These are phyloP conservation scores for Penicillium frequentans DNA, from an alignment of 2,329 filamentous ascomycete genomes.

Conservation along the genomic window DNA sequence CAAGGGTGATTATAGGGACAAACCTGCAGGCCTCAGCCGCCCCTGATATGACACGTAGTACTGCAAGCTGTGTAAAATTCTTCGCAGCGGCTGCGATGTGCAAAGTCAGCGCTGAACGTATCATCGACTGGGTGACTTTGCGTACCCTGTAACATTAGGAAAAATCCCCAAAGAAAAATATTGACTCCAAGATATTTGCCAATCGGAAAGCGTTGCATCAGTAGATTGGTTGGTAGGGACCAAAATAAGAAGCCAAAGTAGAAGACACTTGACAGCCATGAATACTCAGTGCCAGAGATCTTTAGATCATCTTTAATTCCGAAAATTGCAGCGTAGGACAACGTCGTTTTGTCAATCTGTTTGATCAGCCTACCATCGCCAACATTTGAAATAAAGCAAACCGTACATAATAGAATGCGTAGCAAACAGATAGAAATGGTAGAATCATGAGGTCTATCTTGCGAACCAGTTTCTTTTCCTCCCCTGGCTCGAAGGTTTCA, in stretches of 20 bases:
- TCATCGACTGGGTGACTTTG: background rate
- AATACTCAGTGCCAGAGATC: slow-evolving; percentile 39
- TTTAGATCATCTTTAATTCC: slow-evolving; percentile 49
- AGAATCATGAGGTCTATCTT: slow-evolving; percentile 58
- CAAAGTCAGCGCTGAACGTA: background rate
- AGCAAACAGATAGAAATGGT: slow-evolving; percentile 52
- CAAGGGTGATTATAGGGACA: background rate
- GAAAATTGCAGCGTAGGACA: slow-evolving; percentile 54
- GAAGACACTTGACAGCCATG: slow-evolving; percentile 44
- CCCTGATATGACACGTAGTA: slow-evolving; percentile 55
- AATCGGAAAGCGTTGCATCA: slow-evolving; percentile 11
- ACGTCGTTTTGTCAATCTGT: slow-evolving; percentile 17
- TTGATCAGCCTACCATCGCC: background rate
- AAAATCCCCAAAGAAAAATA: slow-evolving; percentile 37
- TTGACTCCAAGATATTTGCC: slow-evolving; percentile 48
- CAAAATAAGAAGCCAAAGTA: slow-evolving; percentile 43
- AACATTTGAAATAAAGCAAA: background rate
- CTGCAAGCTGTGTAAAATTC: slow-evolving; percentile 52
- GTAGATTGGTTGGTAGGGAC: slow-evolving; percentile 16
- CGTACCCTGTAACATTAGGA: slow-evolving; percentile 41
- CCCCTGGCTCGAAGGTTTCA: slow-evolving; percentile 41
- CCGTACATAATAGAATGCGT: slow-evolving; percentile 45
- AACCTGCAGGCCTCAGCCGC: slow-evolving; percentile 47
- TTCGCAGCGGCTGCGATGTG: slow-evolving; percentile 41
- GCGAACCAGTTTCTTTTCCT: slow-evolving; percentile 46